These are phyloP conservation scores for Xerocomus potaroensis DNA, from an alignment of 768 basidiomycete genomes.

Conservation along the genomic window DNA sequence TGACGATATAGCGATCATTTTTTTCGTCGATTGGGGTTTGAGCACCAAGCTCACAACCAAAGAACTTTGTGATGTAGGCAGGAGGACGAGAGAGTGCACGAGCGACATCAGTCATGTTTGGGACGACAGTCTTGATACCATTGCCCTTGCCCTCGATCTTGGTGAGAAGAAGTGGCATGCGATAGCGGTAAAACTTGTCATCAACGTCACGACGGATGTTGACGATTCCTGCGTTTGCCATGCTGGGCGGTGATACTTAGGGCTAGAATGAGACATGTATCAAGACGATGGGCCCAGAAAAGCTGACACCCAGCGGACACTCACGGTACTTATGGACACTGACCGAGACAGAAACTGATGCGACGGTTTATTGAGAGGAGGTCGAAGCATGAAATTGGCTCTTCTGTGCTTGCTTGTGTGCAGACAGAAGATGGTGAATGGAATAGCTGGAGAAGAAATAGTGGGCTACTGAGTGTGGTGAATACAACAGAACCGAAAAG, in stretches of 20 bases:
- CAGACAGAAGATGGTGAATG: constrained; percentile 29
- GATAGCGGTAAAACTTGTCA: constrained; percentile 96
- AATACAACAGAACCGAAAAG: background rate
- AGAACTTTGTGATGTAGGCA: constrained; percentile 97
- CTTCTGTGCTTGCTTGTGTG: constrained; percentile 31
- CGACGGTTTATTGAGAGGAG: constrained; percentile 70
- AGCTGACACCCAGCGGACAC: constrained; percentile 18
- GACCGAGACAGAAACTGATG: constrained; percentile 55
- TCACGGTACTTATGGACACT: constrained; percentile 52
- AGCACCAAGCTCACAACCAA: constrained; percentile 97
- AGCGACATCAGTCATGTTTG: constrained; percentile 98
- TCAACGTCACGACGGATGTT: constrained; percentile 96
- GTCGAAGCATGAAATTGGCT: constrained; percentile 81
- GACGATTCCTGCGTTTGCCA: constrained; percentile 78
- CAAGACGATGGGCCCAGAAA: background rate
- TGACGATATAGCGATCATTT: constrained; percentile 97
- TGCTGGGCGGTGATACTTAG: constrained; percentile 62
- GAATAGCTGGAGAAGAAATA: constrained; percentile 25
- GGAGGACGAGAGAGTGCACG: constrained; percentile 93
- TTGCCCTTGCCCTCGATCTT: constrained; percentile 99
- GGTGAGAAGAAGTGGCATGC: constrained; percentile 91
- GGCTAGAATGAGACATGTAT: constrained; percentile 38
- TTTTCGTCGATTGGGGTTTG: constrained; percentile 96
- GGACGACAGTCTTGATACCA: constrained; percentile 98
- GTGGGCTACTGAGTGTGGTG: constrained; percentile 17